These are phyloP conservation scores for Schwanniomyces occidentalis DNA, from an alignment of 805 yeast species.

Conservation along the genomic window DNA sequence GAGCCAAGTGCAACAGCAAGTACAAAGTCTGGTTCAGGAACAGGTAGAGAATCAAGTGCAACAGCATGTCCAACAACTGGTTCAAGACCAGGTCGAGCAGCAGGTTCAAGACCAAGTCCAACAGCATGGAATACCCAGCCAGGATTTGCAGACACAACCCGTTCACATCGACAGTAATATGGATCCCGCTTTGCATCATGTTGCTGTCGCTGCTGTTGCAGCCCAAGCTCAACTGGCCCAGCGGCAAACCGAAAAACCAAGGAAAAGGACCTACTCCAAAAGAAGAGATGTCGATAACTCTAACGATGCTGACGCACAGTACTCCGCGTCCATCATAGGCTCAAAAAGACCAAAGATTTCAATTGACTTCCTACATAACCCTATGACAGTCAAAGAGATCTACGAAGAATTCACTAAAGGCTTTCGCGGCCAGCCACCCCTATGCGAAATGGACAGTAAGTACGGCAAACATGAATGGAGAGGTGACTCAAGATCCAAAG, in stretches of 20 bases:
- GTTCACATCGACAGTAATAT: slow-evolving; percentile 33
- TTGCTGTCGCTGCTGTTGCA: slow-evolving; percentile 40
- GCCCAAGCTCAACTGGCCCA: slow-evolving; percentile 22
- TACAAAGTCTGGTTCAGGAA: slow-evolving; percentile 11
- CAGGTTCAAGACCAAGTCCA: slow-evolving; percentile 10
- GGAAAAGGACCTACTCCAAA: slow-evolving; percentile 11
- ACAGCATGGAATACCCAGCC: slow-evolving; percentile 8
- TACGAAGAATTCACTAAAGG: slow-evolving; percentile 47
- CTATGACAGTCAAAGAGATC: slow-evolving; percentile 44
- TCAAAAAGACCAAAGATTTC: slow-evolving; percentile 37
- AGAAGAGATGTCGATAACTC: slow-evolving; percentile 7
- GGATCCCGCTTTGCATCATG: slow-evolving; percentile 44
- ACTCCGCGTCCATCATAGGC: slow-evolving; percentile 5
- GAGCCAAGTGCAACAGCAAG: slow-evolving; percentile 20
- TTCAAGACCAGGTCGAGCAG: slow-evolving; percentile 9
- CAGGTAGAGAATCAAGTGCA: slow-evolving; percentile 3
- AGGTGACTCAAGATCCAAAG: slow-evolving; percentile 46
- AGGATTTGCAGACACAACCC: slow-evolving; percentile 7
- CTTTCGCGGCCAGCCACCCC: slow-evolving; percentile 44
- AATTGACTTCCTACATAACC: slow-evolving; percentile 43
- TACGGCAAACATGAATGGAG: slow-evolving; percentile 48
- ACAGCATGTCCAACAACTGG: slow-evolving; percentile 8
- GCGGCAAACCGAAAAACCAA: slow-evolving; percentile 8
- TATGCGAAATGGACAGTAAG: slow-evolving; percentile 42
- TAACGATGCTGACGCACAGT: slow-evolving; percentile 6